Evolutionary conservation across 169 alveolate species (phyloP), one percentile per base, ranked within the genome.

Genomic region (Prorocentrum cordatum): DNA sequence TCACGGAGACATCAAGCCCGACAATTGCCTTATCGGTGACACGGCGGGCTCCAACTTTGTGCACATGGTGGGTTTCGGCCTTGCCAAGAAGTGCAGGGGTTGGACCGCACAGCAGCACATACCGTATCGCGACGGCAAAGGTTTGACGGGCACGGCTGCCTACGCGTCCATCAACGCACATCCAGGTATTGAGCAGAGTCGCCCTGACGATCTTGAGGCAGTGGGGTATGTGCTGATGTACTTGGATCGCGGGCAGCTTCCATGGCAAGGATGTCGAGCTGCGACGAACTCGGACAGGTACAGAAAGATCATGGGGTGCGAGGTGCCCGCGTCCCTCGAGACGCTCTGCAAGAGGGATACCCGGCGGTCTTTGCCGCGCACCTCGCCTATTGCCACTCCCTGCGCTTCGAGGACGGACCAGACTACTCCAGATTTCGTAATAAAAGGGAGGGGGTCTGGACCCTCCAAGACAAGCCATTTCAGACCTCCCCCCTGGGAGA

Each of bases 221-320:
- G 85, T 95, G 32, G 98, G 96, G 58, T 96, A 96, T 92, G 95
- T 94, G 39, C 91, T 94, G 61, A 91, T 94, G 92, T 96, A 95
- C 92, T 94, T 95, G 86, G 94, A 95, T 92, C 95, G 97, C 59
- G 99, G 99, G 12, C 93, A 96, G 68, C 95, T 98, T 39, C 99
- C 99, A 10, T 98, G 99, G 99, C 98, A 98, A 88, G 99, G 99
- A 31, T 94, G 96, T 61, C 96, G 96, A 93, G 99, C 98, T 66
- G 95, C 95, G 27, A 95, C 97, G 61, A 97, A 97, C 92, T 96
- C 96, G 93, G 99, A 98, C 92, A 97, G 96, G 94, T 97, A 98
- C 92, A 97, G 96, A 91, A 97, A 96, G 93, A 98, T 98, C 94
- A 96, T 97, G 98, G 99, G 97, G 94, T 95, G 96, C 83, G 97